Evolutionary conservation across 2,329 filamentous ascomycete species (phyloP), one percentile per base, ranked within the genome.

Genomic region (Arachnopeziza araneosa): DNA sequence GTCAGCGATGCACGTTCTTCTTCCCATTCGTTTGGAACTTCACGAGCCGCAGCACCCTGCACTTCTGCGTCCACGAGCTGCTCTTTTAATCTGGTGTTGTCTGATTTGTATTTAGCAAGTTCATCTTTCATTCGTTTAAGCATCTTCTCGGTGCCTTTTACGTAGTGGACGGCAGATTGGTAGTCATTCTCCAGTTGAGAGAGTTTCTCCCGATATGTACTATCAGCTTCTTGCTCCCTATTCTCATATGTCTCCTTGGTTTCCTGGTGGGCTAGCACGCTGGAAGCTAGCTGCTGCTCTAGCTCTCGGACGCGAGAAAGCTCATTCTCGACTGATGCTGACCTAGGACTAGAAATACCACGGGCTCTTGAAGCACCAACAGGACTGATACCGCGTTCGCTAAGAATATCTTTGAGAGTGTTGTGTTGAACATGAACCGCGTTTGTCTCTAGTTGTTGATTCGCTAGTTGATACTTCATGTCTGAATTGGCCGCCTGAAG

Each of bases 101-200:
- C 89, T 14, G 85, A 77, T 81, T 98, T 98, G 77, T 96, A 95
- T 60, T 92, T 90, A 58, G 89, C 82, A n/a, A 99, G 81, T 76
- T 99, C 95, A 70, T 97, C 92, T 78, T 98, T 98, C 82, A 99
- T 93, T 75, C 96, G 93, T 75, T 95, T 93, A 54, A 99, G 84
- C 92, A 99, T 97, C 82, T 97, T 98, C 76, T 99, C 95, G 1
- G 95, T 98, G 60, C 95, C 95, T 75, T 96, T 96, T 67, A 99
- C 91, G 71, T 99, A 99, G 75, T 97, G 95, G 55, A 98, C 93
- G 19, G 95, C 93, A 50, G 95, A 96, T 75, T 97, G 92, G 73
- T 99, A 97, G 74, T 99, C 95, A 72, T 93, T 96, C 76, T 98
- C 93, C 32, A 99, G 85, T 72, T 96, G 93, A 61, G 91, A 85